Evolutionary conservation across 495 filamentous ascomycete genomes (phyloP).

Genomic region (Glutinoglossum americanum): DNA sequence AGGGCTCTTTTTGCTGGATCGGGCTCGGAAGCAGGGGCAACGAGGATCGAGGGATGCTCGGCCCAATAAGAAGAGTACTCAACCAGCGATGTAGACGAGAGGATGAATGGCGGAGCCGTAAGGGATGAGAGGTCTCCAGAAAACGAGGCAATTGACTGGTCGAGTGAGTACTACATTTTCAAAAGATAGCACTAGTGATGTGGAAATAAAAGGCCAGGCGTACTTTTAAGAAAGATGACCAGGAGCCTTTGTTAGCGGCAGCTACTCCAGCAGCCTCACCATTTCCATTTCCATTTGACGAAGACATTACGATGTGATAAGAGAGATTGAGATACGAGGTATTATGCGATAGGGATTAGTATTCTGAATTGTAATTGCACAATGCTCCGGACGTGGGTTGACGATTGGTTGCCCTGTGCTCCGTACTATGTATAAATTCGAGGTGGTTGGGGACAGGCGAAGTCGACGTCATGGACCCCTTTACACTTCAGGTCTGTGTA

Average conservation of each 20-base stretch:
- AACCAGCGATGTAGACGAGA: slow-evolving; percentile 72
- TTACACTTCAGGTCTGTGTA: neutral
- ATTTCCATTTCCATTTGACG: neutral
- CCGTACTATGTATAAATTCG: too few relatives aligned
- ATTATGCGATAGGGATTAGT: neutral
- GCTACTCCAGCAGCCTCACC: slow-evolving; percentile 1
- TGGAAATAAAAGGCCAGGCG: slow-evolving; percentile 2
- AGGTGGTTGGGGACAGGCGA: neutral
- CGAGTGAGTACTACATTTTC: neutral
- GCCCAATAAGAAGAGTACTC: slow-evolving; percentile 97
- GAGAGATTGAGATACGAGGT: neutral
- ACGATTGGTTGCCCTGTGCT: neutral
- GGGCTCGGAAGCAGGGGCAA: slow-evolving; percentile 60
- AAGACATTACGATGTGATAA: slow-evolving; percentile 1
- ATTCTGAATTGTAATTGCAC: neutral
- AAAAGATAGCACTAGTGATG: slow-evolving; percentile 1
- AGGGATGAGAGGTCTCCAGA: slow-evolving; percentile 86
- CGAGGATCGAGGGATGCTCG: slow-evolving; percentile 74
- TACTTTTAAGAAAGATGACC: slow-evolving; percentile 19
- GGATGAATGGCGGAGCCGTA: slow-evolving; percentile 90
- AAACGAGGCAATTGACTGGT: slow-evolving; percentile 81
- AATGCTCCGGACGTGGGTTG: neutral
- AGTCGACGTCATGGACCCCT: neutral
- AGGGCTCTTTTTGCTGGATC: slow-evolving; percentile 70
- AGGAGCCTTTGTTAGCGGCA: slow-evolving; percentile 14